Conservation (phyloP, 2,329 filamentous ascomycete genomes). For the Didymellaceae sp. region DNA sequence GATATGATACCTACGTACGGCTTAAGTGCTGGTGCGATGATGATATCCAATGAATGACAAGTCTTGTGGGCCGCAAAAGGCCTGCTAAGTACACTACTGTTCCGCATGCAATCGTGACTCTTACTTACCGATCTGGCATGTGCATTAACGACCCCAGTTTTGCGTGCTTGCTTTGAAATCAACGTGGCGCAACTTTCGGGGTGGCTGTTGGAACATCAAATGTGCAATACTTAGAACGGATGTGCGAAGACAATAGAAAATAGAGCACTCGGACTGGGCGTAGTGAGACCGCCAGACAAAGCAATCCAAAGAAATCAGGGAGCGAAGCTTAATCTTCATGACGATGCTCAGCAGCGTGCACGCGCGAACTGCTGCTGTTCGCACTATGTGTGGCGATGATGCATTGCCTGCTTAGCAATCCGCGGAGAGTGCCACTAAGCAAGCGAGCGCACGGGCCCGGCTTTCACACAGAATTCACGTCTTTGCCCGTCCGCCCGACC, state of each 20-base stretch:
- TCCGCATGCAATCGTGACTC: constrained; percentile 13
- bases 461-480: constrained; percentile 10
- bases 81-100: constrained; percentile 3
- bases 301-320: too few species aligned
- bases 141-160: not conserved
- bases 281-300: too few species aligned
- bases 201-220: not conserved
- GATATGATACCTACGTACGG: constrained; percentile 35
- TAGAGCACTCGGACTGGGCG: too few species aligned
- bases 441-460: constrained; percentile 8
- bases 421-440: not conserved
- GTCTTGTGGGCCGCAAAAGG: constrained; percentile 28
- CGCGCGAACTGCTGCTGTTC: not conserved
- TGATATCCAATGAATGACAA: constrained; percentile 39
- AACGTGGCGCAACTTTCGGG: not conserved
- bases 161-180: constrained; percentile 11
- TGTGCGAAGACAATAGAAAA: not conserved
- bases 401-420: constrained; percentile 1
- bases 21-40: constrained; percentile 27
- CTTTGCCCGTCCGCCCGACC: constrained; percentile 5
- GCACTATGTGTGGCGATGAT: constrained; percentile 7
- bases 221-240: not conserved
- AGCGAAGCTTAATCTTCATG: too few species aligned
- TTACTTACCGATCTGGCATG: not conserved
- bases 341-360: too few species aligned